Base-by-base conservation (phyloP, 2,329 filamentous ascomycete species). In the Aschersonia sp. region DNA sequence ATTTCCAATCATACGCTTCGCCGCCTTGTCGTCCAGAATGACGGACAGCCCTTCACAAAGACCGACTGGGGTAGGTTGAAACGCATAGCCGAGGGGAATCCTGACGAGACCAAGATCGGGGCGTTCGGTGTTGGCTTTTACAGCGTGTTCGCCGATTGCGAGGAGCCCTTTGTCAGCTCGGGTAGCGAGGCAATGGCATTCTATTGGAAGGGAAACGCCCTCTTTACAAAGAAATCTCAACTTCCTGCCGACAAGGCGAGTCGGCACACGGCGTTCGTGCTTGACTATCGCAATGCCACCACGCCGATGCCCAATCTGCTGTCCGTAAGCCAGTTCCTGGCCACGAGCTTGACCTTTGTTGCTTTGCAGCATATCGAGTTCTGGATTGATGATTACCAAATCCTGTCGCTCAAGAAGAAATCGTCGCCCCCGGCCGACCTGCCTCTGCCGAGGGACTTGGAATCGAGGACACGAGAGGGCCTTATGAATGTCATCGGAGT, bases 101-200 rank as follows among this genome's bases (percentile, higher is more conserved):
- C 92, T 0, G 92, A 98, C 63, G 92, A 98, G 67, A 97, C 89
- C 44, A 98, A 98, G 71, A 98, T 98, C 57, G 92, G 92, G 47
- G 94, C 92, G 4, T 98, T 98, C 62, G 92, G 92, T 54, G 92
- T 98, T 32, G 92, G 92, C 2, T 98, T 98, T 68, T 98, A 98
- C 72, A 94, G 87, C 62, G 90, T 97, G 40, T 98, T 98, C 62
- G 87, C 92, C 51, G 92, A 98, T 62, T 98, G 90, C 62, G 94
- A 98, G 65, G 88, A 95, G 56, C 92, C 92, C 0, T 97, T 98
- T 59, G 85, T 98, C 53, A 92, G 87, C 54, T 97, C 90, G 1
- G 92, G 92, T 1, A 78, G 76, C 52, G 83, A 94, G 65, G 89
- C 88, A 39, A 95, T 98, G 87, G 90, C 90, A 0, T 98, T 98